Base-by-base conservation (phyloP, 1,284 basidiomycete genomes). In the Tetrapyrgos nigripes region DNA sequence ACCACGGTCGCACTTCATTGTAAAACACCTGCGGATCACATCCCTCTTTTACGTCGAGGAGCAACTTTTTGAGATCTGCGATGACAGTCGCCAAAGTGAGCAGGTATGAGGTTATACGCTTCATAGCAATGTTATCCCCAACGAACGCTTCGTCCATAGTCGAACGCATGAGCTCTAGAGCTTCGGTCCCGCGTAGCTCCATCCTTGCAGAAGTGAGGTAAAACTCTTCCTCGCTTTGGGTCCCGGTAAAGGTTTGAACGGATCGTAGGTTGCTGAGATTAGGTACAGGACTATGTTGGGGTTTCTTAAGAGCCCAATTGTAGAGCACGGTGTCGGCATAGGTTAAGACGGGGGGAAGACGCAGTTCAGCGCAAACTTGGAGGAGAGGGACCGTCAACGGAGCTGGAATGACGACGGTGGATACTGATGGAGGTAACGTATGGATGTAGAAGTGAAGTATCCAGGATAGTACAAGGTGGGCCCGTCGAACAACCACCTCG, bases 311-410 rank as follows among this genome's bases (percentile, higher is more conserved):
- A 8, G 77, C 73, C 93, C 94, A 97, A 70, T 98, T 97, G 79
- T 96, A 98, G 6, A 98, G 82, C 2, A 98, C 96, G 28, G 91
- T 92, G 71, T 97, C 96, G 11, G 96, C 92, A 69, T 97, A 98
- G 1, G 96, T 98, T 48, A 97, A 81, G 44, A 98, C 82, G 0
- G 96, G 96, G 0, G 97, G 96, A 1, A 98, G 76, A 60, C 92
- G 91, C 14, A 98, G 85, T 51, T 91, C 79, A 0, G 81, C 75
- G 21, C 88, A 93, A 24, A 96, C 81, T 63, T 86, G 81, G n/a
- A 95, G 83, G 27, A 94, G 83, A 0, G 95, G 96, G 6, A 96
- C 75, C 2, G 92, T 85, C 58, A 97, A 77, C 1, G 88, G 79
- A 0, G 82, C 76, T 17, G 95, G 96, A 47, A 97, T 87, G 21